Percentiles rank a stretch among this genome's conserved stretches.
phyloP scores from a whole-genome alignment of 306 rosid species.

The Prunus armeniaca region DNA sequence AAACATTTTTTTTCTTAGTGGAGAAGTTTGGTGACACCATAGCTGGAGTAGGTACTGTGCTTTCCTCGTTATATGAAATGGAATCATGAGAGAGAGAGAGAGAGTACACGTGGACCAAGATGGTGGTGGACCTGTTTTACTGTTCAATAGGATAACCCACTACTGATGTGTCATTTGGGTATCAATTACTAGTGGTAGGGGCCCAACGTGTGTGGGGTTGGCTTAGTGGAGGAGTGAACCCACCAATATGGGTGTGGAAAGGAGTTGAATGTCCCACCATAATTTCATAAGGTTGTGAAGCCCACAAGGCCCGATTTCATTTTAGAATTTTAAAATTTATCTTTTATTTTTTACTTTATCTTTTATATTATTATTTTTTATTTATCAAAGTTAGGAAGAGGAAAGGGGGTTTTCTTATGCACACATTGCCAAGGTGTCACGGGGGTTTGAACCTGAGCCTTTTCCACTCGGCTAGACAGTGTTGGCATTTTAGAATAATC shows the following conservation, averaged over 20 bases:
- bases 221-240: neutral
- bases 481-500: too few species aligned
- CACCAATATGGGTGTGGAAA: neutral
- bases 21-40: constrained; percentile 2
- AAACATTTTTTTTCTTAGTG: neutral
- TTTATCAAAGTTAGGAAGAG: too few species aligned
- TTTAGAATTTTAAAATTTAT: neutral
- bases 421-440: too few species aligned
- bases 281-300: neutral
- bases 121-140: neutral
- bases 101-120: too few species aligned
- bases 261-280: neutral
- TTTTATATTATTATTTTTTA: too few species aligned
- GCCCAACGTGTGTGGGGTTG: neutral
- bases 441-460: too few species aligned
- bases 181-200: neutral
- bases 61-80: neutral
- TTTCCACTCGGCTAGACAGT: too few species aligned
- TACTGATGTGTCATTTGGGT: constrained; percentile 1
- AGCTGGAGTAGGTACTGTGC: neutral
- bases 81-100: neutral
- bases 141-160: neutral
- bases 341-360: too few species aligned
- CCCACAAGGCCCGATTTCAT: neutral
- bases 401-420: too few species aligned